phyloP scores from a whole-genome alignment of 495 filamentous ascomycete species.

The Evansstolkia leycettana region DNA sequence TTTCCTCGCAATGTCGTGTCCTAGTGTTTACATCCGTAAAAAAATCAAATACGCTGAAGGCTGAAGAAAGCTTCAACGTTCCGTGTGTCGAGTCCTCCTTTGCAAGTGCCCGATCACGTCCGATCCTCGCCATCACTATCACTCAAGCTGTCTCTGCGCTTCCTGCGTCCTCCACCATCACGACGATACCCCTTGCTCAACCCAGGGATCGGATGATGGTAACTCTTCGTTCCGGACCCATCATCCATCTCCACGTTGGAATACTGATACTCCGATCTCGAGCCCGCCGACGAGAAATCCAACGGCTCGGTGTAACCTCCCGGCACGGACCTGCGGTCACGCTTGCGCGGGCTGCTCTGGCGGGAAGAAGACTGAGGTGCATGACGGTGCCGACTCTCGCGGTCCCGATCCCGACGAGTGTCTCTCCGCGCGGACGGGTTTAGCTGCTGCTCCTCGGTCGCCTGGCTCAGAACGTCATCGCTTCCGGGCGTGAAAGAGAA shows the following conservation, averaged over 20 bases:
- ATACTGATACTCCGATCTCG: slow-evolving; percentile 34
- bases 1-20: too few relatives aligned
- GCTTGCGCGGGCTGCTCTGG: slow-evolving; percentile 27
- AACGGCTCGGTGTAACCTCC: slow-evolving; percentile 47
- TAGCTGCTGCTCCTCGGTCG: slow-evolving; percentile 35
- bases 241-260: slow-evolving; percentile 42
- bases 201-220: slow-evolving; percentile 69
- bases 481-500: slow-evolving; percentile 39
- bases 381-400: background rate
- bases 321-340: slow-evolving; percentile 23
- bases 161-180: slow-evolving; percentile 26
- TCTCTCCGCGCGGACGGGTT: slow-evolving; percentile 26
- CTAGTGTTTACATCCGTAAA: too few relatives aligned
- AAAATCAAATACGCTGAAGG: too few relatives aligned
- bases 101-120: too few relatives aligned
- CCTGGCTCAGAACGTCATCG: slow-evolving; percentile 41
- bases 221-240: slow-evolving; percentile 65
- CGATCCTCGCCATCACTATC: slow-evolving; percentile 31
- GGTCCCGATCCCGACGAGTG: slow-evolving; percentile 11
- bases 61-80: too few relatives aligned
- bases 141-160: slow-evolving; percentile 38
- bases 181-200: slow-evolving; percentile 41
- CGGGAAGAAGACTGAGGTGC: slow-evolving; percentile 18
- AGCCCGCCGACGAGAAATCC: slow-evolving; percentile 32
- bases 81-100: too few relatives aligned